phyloP scores from a whole-genome alignment of 352 stramenopile species.

The Globisporangium camurandrum region DNA sequence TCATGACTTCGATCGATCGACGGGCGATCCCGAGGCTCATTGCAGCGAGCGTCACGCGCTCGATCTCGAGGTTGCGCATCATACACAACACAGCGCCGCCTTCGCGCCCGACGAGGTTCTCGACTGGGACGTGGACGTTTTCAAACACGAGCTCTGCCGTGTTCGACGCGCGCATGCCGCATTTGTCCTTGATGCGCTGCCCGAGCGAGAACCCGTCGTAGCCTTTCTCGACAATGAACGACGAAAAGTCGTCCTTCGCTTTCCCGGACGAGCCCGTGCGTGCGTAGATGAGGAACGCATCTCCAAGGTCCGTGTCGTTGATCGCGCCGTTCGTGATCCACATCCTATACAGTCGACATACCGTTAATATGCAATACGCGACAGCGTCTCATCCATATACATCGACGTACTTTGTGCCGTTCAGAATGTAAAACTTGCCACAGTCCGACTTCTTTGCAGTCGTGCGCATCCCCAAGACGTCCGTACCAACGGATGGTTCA shows the following conservation, averaged over 20 bases:
- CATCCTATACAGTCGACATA: constrained; percentile 68
- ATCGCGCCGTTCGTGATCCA: constrained; percentile 99
- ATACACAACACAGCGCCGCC: constrained; percentile 75
- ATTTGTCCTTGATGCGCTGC: constrained; percentile 98
- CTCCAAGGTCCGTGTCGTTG: constrained; percentile 91
- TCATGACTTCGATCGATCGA: constrained; percentile 97
- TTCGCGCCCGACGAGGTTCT: constrained; percentile 90
- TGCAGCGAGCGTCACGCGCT: constrained; percentile 94
- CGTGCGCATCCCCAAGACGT: constrained; percentile 94
- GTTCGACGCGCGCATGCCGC: constrained; percentile 94
- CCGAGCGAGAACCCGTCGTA: constrained; percentile 95
- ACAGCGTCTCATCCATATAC: neutral
- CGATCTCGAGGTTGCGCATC: constrained; percentile 99
- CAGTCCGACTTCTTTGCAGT: constrained; percentile 84
- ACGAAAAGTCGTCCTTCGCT: constrained; percentile 90
- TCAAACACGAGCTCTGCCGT: constrained; percentile 99
- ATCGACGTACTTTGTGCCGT: constrained; percentile 66
- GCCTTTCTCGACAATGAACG: constrained; percentile 97
- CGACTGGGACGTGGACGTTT: constrained; percentile 89
- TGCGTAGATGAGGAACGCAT: constrained; percentile 98
- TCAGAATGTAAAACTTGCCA: constrained; percentile 89
- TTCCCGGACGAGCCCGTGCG: constrained; percentile 86
- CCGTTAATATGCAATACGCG: neutral
- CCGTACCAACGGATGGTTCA: constrained; percentile 94
- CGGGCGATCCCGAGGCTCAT: constrained; percentile 96